A percentile compares a stretch with the other conserved stretches of the same genome.
Conservation (phyloP, 2,329 filamentous ascomycete species). For the Elsinoe necatrix region DNA sequence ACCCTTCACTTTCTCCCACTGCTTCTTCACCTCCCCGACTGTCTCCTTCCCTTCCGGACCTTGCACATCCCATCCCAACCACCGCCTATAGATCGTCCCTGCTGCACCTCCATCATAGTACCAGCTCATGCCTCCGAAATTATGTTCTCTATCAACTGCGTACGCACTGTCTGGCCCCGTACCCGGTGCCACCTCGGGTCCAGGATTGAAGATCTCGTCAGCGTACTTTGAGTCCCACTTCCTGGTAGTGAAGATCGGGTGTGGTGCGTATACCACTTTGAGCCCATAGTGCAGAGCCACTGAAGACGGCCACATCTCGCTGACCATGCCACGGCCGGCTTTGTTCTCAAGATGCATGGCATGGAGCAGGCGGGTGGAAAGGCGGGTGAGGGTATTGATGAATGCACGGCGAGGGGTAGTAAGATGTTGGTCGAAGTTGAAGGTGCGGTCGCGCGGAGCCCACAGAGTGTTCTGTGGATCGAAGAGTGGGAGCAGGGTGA, state of each 20-base stretch:
- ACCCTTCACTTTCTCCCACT: constrained; percentile 1
- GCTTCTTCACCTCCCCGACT: constrained; percentile 18
- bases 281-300: constrained; percentile 66
- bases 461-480: constrained; percentile 62
- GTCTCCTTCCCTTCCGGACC: constrained; percentile 39
- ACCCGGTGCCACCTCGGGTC: constrained; percentile 43
- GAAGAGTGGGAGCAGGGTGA: constrained; percentile 70
- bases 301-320: constrained; percentile 68
- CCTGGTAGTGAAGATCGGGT: constrained; percentile 49
- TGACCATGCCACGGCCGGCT: constrained; percentile 61
- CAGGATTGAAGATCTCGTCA: constrained; percentile 48
- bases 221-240: constrained; percentile 48
- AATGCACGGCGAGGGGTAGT: constrained; percentile 53
- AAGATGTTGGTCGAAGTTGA: constrained; percentile 39
- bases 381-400: constrained; percentile 62
- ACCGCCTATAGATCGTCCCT: constrained; percentile 47
- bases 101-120: constrained; percentile 47
- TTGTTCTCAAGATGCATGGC: constrained; percentile 71
- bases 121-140: constrained; percentile 46
- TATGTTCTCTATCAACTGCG: constrained; percentile 44
- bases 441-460: constrained; percentile 52
- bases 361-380: constrained; percentile 56
- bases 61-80: constrained; percentile 47
- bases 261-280: constrained; percentile 62
- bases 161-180: constrained; percentile 43